These are phyloP conservation scores for Cutaneotrichosporon sp. DNA, from an alignment of 1,284 basidiomycete species.

Conservation along the genomic window DNA sequence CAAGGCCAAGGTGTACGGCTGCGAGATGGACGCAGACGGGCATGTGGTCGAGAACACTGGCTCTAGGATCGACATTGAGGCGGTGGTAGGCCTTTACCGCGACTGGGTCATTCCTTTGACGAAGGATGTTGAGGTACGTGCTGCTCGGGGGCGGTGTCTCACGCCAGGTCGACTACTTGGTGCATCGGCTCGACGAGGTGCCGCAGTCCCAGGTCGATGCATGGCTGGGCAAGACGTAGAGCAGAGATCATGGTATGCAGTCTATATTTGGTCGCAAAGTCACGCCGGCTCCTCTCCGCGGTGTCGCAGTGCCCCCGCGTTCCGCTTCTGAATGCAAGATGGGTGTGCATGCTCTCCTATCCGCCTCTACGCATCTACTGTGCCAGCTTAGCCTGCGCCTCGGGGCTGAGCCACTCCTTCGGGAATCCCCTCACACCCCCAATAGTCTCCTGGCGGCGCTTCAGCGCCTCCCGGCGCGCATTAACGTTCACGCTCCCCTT, in stretches of 20 bases:
- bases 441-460: conserved; percentile 32
- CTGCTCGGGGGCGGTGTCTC: neutral
- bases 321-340: conserved; percentile 5
- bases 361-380: neutral
- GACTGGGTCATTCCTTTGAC: conserved; percentile 95
- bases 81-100: conserved; percentile 90
- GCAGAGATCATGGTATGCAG: no score
- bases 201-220: conserved; percentile 69
- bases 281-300: no score
- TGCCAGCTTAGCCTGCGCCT: conserved; percentile 4
- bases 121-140: conserved; percentile 90
- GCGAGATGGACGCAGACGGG: conserved; percentile 75
- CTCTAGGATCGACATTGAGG: conserved; percentile 82
- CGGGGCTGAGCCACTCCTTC: conserved; percentile 60
- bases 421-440: conserved; percentile 68
- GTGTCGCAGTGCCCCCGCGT: no score
- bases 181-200: conserved; percentile 76
- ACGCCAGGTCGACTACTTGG: conserved; percentile 79
- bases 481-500: conserved; percentile 57
- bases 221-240: conserved; percentile 46
- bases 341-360: neutral
- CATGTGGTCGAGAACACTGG: conserved; percentile 48
- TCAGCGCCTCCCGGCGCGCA: conserved; percentile 44
- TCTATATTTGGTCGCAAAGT: no score
- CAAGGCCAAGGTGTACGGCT: conserved; percentile 89